Percentiles rank a stretch among this genome's conserved stretches.
Evolutionary conservation across 2,329 filamentous ascomycete species (phyloP).

Genomic region (Fusarium pseudocircinatum): DNA sequence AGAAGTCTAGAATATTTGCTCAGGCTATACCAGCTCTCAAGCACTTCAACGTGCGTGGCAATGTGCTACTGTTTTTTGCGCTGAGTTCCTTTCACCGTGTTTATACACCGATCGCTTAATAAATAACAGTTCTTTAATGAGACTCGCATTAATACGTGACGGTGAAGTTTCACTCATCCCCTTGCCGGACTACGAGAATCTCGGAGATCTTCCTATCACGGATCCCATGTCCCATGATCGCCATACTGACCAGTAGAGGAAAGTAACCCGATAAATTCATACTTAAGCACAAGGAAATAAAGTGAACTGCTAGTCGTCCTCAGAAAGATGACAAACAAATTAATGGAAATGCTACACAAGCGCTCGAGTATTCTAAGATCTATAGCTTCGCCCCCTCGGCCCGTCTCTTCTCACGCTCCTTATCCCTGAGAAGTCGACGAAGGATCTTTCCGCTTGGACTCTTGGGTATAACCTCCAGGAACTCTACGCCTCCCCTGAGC

Average conservation of each 20-base stretch:
- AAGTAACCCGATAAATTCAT: too few species aligned
- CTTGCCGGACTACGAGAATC: too few species aligned
- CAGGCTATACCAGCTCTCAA: background rate
- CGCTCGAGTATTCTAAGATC: background rate
- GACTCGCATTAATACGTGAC: background rate
- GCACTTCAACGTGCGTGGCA: background rate
- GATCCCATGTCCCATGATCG: too few species aligned
- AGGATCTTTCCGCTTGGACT: slow-evolving; percentile 66
- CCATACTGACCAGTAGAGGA: too few species aligned
- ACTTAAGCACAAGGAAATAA: too few species aligned
- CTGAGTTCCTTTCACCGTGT: accelerated
- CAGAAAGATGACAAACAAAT: accelerated
- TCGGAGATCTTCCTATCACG: too few species aligned
- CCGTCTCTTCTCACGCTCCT: background rate
- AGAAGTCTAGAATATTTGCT: too few species aligned
- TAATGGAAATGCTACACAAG: background rate
- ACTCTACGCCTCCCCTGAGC: slow-evolving; percentile 60
- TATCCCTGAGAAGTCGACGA: slow-evolving; percentile 5
- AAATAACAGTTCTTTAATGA: accelerated
- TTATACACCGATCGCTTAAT: background rate
- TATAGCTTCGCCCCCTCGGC: background rate
- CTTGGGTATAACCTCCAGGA: slow-evolving; percentile 67
- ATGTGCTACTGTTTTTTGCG: background rate
- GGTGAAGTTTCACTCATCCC: too few species aligned
- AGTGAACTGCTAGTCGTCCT: background rate